Evolutionary conservation across 2,329 filamentous ascomycete genomes (phyloP), one percentile per base, ranked within the genome.

Genomic region (Lecanosticta acicola): DNA sequence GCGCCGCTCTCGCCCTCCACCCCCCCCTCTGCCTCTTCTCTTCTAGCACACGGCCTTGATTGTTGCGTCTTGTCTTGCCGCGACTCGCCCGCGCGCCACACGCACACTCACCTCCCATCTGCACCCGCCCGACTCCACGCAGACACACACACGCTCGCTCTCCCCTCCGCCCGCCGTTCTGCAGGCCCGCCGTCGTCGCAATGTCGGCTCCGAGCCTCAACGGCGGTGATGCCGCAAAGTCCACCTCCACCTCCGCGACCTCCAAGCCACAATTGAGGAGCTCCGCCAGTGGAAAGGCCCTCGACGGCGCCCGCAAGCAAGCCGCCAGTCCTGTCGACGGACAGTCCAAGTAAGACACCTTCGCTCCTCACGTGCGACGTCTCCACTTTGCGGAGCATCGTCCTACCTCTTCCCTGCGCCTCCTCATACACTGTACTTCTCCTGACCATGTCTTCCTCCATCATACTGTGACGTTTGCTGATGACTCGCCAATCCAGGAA

Each of bases 251-350:
- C 10, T 17, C 43, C 20, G 19, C 49, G 36, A 26, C 43, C 10
- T 51, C 55, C 17, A 63, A 61, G 52, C 63, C 70, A 53, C 71
- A 74, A 50, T 62, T 76, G 61, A 76, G 77, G 62, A 71, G 73
- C 59, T 70, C 73, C 59, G 64, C 70, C 50, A 67, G 65, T 55
- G 69, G 67, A 50, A 79, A 77, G 65, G 68, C 66, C 49, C 66
- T 73, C 49, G 75, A 79, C 62, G 68, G 66, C 50, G 67, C 69
- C 62, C 75, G 77, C 64, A 77, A 77, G 65, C 76, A 77, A 60
- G 68, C 74, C 55, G 72, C 68, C 47, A 79, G 75, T 62, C 76
- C 77, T 50, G 68, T 73, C 37, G 76, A 79, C 60, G 71, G 66
- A 52, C 69, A 65, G 57, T 72, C 75, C 62, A 76, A 74, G 77